Base-by-base conservation (phyloP, 306 rosid species). In the Sicyos edulis region DNA sequence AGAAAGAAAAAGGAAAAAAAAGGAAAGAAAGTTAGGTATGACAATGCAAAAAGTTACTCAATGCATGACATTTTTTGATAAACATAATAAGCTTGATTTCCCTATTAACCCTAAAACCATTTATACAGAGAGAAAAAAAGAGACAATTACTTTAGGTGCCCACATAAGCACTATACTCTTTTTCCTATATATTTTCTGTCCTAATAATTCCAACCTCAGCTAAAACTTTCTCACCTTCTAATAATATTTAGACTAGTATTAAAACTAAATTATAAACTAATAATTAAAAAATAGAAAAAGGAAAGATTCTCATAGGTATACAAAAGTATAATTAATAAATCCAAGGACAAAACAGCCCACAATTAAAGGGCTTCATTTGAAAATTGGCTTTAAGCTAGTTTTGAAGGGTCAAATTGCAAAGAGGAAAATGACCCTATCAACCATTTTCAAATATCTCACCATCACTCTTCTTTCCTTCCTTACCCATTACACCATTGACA, bases 371-470 rank as follows among this genome's bases (percentile, higher is more conserved):
- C 37, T 40, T 40, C 45, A 6, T 40, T 40, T 40, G 45, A 8
- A 40, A 40, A 40, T 40, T 40, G 45, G 45, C 45, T 40, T 5
- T 40, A 40, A 9, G 45, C 45, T 40, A 40, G 45, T 40, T 40
- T 40, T 40, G 45, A 40, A 40, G 45, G 9, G 45, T 40, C 45
- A 40, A 40, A 40, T 40, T 40, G 45, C 45, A 40, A n/a, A 22
- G 72, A 66, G 6, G 32, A 67, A 67, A 67, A 45, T 45, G 72
- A 67, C 72, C 40, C 54, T 29, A n/a, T 37, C 24, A 16, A 16
- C 49, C 54, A 63, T 63, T 34, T 62, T 40, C 64, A 58, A 10
- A 10, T 45, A 58, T 58, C 64, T 24, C 64, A 58, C 64, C 0
- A 58, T 58, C 17, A 24, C 15, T 22, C 10, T 17, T 1, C 6